Conservation (phyloP, 495 filamentous ascomycete species). For the Achaetomiella virescens region DNA sequence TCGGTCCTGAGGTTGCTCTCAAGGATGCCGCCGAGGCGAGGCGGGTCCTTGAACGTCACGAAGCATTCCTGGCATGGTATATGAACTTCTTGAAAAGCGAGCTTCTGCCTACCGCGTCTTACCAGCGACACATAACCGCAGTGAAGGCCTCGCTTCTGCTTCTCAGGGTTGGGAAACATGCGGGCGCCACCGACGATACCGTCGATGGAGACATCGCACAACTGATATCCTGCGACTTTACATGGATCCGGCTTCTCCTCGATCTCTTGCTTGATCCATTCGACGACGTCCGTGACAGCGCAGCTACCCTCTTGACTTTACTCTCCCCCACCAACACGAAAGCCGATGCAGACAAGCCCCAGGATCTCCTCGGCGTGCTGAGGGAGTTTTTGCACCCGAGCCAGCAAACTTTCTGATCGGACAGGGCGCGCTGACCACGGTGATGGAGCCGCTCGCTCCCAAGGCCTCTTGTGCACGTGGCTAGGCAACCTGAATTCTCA, state of each 20-base stretch:
- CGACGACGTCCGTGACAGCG: slow-evolving; percentile 74
- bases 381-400: slow-evolving; percentile 40
- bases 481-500: slow-evolving; percentile 36
- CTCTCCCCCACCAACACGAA: slow-evolving; percentile 25
- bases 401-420: slow-evolving; percentile 49
- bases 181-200: slow-evolving; percentile 21
- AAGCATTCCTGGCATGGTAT: slow-evolving; percentile 63
- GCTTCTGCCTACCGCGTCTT: slow-evolving; percentile 68
- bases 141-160: slow-evolving; percentile 60
- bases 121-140: slow-evolving; percentile 79
- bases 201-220: slow-evolving; percentile 22
- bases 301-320: slow-evolving; percentile 52
- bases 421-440: slow-evolving; percentile 82
- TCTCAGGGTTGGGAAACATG: slow-evolving; percentile 45
- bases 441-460: slow-evolving; percentile 69
- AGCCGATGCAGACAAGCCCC: not conserved
- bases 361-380: slow-evolving; percentile 24
- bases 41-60: slow-evolving; percentile 38
- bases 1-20: slow-evolving; percentile 19
- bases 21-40: slow-evolving; percentile 20
- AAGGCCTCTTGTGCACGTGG: slow-evolving; percentile 44
- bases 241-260: slow-evolving; percentile 58
- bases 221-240: slow-evolving; percentile 21
- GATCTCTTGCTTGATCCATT: slow-evolving; percentile 84
- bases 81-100: slow-evolving; percentile 62